phyloP scores from a whole-genome alignment of 225 moss, liverwort and hornwort genomes.

The Rhytidiadelphus loreus region DNA sequence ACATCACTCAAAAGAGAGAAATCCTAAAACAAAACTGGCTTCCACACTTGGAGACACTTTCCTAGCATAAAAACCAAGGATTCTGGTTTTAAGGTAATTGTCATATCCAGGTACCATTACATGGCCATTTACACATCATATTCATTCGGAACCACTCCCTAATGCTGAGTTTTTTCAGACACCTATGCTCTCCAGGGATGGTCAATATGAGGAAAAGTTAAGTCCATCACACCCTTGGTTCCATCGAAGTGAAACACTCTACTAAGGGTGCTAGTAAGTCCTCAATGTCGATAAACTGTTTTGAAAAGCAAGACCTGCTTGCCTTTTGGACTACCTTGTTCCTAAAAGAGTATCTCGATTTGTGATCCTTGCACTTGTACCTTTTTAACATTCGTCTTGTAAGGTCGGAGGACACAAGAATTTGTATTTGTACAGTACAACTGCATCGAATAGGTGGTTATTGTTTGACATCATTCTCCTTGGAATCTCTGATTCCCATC shows the following conservation, averaged over 20 bases:
- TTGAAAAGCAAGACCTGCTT: not conserved
- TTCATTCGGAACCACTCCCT: not conserved
- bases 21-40: not conserved
- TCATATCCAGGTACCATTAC: not conserved
- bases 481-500: not conserved
- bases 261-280: not conserved
- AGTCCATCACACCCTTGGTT: not conserved
- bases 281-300: not conserved
- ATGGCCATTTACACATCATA: constrained; percentile 1
- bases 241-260: not conserved
- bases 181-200: not conserved
- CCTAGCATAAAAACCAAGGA: not conserved
- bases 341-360: not conserved
- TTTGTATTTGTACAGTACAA: constrained; percentile 6
- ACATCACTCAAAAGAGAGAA: not conserved
- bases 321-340: not conserved
- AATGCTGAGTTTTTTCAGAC: not conserved
- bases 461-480: constrained; percentile 6
- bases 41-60: not conserved
- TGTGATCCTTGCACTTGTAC: not conserved
- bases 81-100: not conserved
- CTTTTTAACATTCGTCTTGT: not conserved
- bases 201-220: not conserved
- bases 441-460: constrained; percentile 1
- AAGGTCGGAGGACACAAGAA: not conserved